These are phyloP conservation scores for Brasenia schreberi DNA, from an alignment of 164 flowering plant genomes.

Conservation along the genomic window DNA sequence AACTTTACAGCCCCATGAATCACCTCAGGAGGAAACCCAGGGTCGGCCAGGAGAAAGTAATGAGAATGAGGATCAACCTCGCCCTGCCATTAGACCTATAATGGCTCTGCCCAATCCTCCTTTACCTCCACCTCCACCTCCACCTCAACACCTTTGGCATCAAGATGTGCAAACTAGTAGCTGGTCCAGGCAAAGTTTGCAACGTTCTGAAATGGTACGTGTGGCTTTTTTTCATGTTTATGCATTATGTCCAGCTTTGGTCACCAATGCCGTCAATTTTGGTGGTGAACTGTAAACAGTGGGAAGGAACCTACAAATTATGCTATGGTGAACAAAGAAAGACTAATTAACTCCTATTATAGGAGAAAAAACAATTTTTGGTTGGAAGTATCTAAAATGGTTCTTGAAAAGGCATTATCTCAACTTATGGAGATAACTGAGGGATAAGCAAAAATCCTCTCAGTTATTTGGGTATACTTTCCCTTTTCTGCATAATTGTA, in stretches of 20 bases:
- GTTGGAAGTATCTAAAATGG: no score
- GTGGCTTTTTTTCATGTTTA: not conserved
- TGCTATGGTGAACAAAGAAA: no score
- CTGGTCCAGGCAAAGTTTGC: slow-evolving; percentile 46
- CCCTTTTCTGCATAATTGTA: no score
- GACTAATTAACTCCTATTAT: no score
- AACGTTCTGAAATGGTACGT: slow-evolving; percentile 51
- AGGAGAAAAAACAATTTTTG: no score
- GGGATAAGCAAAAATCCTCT: no score
- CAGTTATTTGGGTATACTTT: no score
- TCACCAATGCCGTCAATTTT: no score
- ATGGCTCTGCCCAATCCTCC: slow-evolving; percentile 15
- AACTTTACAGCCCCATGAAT: slow-evolving; percentile 22
- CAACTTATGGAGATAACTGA: no score
- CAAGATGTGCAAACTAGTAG: slow-evolving; percentile 31
- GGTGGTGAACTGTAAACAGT: no score
- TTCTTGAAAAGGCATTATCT: no score
- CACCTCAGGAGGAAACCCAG: slow-evolving; percentile 28
- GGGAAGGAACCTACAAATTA: no score
- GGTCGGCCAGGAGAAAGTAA: slow-evolving; percentile 29
- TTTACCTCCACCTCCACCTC: slow-evolving; percentile 28
- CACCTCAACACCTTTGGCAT: slow-evolving; percentile 48
- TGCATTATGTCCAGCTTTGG: not conserved
- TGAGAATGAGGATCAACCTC: slow-evolving; percentile 32
- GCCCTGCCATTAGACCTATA: slow-evolving; percentile 20